Conservation (phyloP, 164 flowering plant species). For the Tinospora cordifolia region DNA sequence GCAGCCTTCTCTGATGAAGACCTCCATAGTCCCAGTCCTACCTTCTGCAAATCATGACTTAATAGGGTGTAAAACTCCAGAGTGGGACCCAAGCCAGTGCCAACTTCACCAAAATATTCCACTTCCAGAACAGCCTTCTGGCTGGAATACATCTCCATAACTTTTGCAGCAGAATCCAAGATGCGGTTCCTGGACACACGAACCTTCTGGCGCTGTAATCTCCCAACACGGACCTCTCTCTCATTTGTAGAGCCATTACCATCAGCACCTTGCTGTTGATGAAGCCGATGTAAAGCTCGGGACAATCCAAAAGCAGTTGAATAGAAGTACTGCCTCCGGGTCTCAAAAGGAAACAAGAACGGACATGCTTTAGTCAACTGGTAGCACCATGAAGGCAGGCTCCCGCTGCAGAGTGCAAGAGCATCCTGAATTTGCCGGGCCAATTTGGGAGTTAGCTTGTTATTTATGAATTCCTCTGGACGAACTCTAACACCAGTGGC, state of each 20-base stretch:
- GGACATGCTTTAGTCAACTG: conserved; percentile 97
- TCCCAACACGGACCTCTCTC: conserved; percentile 83
- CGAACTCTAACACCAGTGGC: conserved; percentile 51
- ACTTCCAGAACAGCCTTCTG: conserved; percentile 97
- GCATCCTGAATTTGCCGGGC: conserved; percentile 96
- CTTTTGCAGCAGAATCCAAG: conserved; percentile 93
- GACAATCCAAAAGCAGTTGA: conserved; percentile 97
- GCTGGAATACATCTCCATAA: conserved; percentile 98
- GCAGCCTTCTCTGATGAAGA: conserved; percentile 38
- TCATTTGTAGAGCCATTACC: conserved; percentile 67
- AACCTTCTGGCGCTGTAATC: conserved; percentile 90
- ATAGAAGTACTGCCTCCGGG: conserved; percentile 85
- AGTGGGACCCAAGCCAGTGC: conserved; percentile 97
- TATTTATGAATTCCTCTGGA: conserved; percentile 62
- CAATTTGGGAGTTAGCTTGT: conserved; percentile 91
- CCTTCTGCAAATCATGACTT: conserved; percentile 84
- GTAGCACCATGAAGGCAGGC: conserved; percentile 98
- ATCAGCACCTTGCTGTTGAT: conserved; percentile 92
- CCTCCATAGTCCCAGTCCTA: conserved; percentile 82
- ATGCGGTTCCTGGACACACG: conserved; percentile 90
- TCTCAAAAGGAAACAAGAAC: conserved; percentile 94
- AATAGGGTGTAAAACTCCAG: conserved; percentile 92
- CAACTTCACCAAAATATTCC: conserved; percentile 98
- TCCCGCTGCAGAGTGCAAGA: conserved; percentile 88
- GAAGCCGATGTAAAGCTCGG: conserved; percentile 85